phyloP scores from a whole-genome alignment of 1,284 basidiomycete genomes.

The Inonotus hispidus region DNA sequence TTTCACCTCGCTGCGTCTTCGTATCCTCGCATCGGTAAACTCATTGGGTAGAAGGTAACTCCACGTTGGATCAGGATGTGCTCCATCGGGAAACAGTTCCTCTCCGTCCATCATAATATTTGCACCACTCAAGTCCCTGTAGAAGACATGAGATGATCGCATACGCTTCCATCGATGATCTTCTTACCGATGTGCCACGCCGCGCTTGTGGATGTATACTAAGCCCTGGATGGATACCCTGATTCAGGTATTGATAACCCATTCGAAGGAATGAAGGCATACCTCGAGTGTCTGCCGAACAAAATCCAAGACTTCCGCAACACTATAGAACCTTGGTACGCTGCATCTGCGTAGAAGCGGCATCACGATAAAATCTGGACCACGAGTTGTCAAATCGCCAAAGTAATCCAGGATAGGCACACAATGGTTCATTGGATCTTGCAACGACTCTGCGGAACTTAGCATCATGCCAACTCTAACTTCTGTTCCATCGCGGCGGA shows the following conservation, averaged over 20 bases:
- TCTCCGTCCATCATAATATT: slow-evolving; percentile 9
- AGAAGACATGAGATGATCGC: not conserved
- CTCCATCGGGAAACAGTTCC: slow-evolving; percentile 1
- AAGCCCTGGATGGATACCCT: not conserved
- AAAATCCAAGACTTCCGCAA: slow-evolving; percentile 11
- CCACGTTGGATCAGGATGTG: slow-evolving; percentile 9
- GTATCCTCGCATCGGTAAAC: not conserved
- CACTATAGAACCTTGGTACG: not conserved
- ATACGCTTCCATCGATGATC: too few relatives aligned
- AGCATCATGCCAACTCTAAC: slow-evolving; percentile 6
- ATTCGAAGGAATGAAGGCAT: not conserved
- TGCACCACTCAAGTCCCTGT: not conserved
- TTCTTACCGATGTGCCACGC: slow-evolving; percentile 5
- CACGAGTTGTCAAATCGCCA: not conserved
- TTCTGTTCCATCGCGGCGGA: not conserved
- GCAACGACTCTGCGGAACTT: not conserved
- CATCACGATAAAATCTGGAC: slow-evolving; percentile 4
- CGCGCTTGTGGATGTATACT: not conserved
- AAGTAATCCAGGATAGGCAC: slow-evolving; percentile 18
- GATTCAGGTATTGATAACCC: too few relatives aligned
- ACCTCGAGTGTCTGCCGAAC: slow-evolving; percentile 11
- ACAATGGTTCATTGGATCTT: slow-evolving; percentile 19
- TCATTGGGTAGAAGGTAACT: not conserved
- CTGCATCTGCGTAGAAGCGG: slow-evolving; percentile 6
- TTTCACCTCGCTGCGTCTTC: slow-evolving; percentile 16